Evolutionary conservation across 495 filamentous ascomycete genomes (phyloP), one percentile per base, ranked within the genome.

Genomic region (Penicillium nucicola): DNA sequence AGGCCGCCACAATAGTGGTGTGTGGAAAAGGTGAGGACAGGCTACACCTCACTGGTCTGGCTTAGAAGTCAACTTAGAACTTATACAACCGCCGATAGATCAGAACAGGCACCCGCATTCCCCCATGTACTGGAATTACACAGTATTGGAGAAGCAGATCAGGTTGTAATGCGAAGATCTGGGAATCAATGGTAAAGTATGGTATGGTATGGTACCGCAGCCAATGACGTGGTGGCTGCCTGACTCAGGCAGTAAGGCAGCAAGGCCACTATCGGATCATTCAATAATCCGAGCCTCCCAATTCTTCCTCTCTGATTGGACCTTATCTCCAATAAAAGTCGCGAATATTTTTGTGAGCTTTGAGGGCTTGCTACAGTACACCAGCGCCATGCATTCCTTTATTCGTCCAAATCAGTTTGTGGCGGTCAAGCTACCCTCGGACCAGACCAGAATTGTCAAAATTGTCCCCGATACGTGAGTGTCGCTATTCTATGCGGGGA

Each of bases 401-500:
- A 77, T 92, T 52, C 74, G 77, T 47, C 84, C 87, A 5, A 68
- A 86, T 58, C 73, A 81, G 11, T 83, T 80, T 64, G 78, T 88
- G 45, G 81, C 69, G 19, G 65, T 92, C 19, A 77, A 81, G 52
- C 77, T 91, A 13, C 85, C 87, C 3, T 90, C 88, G 28, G 85
- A 82, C 13, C 69, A 77, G 34, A 66, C 81, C 22, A 83, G 82
- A 56, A 74, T 89, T 32, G 56, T 84, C 13, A 78, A 88, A 58
- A 68, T 89, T n/a, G 69, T 77, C 35, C 87, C 87, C 28, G 83
- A 91, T 75, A 88, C 85, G 88, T 91, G 82, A 67, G 87, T 84
- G 25, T 43, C 32, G 9, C 8, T 33, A 22, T 12, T 33, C n/a
- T 32, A 18, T 48, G 46, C 28, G 46, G 33, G 44, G 35, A 33